Evolutionary conservation across 1,284 basidiomycete species (phyloP).

Genomic region (Ustilago vetiveriae): DNA sequence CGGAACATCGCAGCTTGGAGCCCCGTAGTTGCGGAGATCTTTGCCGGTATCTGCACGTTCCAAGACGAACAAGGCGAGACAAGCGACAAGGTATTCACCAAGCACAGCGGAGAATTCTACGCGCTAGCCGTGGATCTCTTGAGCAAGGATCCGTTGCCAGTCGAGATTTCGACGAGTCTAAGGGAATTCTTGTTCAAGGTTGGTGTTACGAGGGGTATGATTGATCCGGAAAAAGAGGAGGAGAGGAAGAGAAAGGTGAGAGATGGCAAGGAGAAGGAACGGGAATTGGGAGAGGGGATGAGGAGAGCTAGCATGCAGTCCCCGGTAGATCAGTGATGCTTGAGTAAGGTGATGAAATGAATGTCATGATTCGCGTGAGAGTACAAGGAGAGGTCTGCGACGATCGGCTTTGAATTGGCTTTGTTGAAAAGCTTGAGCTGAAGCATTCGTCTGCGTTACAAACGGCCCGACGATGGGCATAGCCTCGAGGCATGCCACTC

Average conservation of each 20-base stretch:
- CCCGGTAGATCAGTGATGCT: too few relatives aligned
- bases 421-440: too few relatives aligned
- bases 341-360: too few relatives aligned
- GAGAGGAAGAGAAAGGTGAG: constrained; percentile 22
- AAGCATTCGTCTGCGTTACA: too few relatives aligned
- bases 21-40: constrained; percentile 91
- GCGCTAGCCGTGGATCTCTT: constrained; percentile 63
- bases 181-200: constrained; percentile 52
- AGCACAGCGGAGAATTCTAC: constrained; percentile 58
- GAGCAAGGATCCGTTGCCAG: constrained; percentile 47
- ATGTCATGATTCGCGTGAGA: too few relatives aligned
- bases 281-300: constrained; percentile 33
- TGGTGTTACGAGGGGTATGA: constrained; percentile 49
- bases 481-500: too few relatives aligned
- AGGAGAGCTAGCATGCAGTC: constrained; percentile 14
- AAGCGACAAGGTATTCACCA: constrained; percentile 32
- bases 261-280: constrained; percentile 42
- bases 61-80: constrained; percentile 73
- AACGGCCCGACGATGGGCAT: too few relatives aligned
- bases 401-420: too few relatives aligned
- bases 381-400: too few relatives aligned
- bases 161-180: constrained; percentile 44
- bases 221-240: constrained; percentile 35
- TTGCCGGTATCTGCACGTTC: constrained; percentile 87
- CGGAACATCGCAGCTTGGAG: constrained; percentile 98